Conservation (phyloP, 257 asterid genomes). For the Forsythia suspensa region DNA sequence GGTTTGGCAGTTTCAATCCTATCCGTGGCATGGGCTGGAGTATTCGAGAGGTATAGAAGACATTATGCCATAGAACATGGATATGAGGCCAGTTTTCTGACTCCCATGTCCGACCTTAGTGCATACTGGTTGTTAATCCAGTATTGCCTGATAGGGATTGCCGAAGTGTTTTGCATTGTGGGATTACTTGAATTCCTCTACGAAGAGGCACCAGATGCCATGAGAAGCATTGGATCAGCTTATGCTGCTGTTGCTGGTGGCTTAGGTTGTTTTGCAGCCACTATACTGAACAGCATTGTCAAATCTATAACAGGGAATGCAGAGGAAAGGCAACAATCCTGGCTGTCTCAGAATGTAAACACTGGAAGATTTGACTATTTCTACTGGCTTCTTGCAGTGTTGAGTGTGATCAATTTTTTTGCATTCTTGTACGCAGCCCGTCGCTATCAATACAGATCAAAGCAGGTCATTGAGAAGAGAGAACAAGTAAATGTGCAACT, state of each 20-base stretch:
- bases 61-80: slow-evolving; percentile 72
- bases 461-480: slow-evolving; percentile 39
- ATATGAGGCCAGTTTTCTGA: slow-evolving; percentile 71
- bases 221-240: slow-evolving; percentile 97
- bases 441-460: slow-evolving; percentile 72
- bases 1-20: slow-evolving; percentile 83
- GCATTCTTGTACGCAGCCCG: slow-evolving; percentile 73
- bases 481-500: slow-evolving; percentile 32
- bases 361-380: slow-evolving; percentile 80
- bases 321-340: slow-evolving; percentile 57
- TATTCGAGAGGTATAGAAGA: slow-evolving; percentile 85
- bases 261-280: slow-evolving; percentile 92
- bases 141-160: slow-evolving; percentile 93
- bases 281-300: slow-evolving; percentile 71
- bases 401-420: slow-evolving; percentile 81
- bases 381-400: slow-evolving; percentile 81
- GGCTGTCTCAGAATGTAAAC: slow-evolving; percentile 94
- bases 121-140: slow-evolving; percentile 95
- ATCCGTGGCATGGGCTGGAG: slow-evolving; percentile 83
- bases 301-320: slow-evolving; percentile 65
- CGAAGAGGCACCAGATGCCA: slow-evolving; percentile 98
- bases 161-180: slow-evolving; percentile 91
- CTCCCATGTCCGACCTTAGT: slow-evolving; percentile 77
- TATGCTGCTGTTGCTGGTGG: slow-evolving; percentile 99
- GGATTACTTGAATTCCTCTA: slow-evolving; percentile 89